These are phyloP conservation scores for Umbilicaria muhlenbergii DNA, from an alignment of 495 filamentous ascomycete species.

Conservation along the genomic window DNA sequence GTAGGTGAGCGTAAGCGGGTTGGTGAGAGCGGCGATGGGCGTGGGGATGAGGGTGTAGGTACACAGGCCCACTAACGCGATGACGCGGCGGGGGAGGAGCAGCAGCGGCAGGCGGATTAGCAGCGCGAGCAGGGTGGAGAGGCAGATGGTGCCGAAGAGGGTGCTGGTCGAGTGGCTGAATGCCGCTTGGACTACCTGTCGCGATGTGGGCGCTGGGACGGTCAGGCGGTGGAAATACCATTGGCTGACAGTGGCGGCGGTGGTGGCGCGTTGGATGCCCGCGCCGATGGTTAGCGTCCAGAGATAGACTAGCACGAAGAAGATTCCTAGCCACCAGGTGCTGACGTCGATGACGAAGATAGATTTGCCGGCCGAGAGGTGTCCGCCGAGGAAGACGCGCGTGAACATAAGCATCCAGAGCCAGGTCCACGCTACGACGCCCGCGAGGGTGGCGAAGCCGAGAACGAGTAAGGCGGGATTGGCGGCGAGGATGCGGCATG, in stretches of 20 bases:
- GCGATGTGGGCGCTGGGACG: constrained; percentile 56
- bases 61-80: constrained; percentile 43
- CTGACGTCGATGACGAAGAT: constrained; percentile 65
- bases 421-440: constrained; percentile 83
- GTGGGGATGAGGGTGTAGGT: constrained; percentile 71
- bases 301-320: constrained; percentile 84
- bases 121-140: constrained; percentile 66
- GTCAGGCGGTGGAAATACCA: constrained; percentile 97
- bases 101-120: constrained; percentile 75
- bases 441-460: constrained; percentile 60
- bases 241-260: constrained; percentile 88
- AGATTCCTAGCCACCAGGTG: constrained; percentile 82
- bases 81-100: constrained; percentile 58
- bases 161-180: constrained; percentile 64
- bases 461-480: constrained; percentile 73
- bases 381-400: constrained; percentile 77
- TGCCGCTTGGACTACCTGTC: constrained; percentile 68
- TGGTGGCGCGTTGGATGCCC: constrained; percentile 77
- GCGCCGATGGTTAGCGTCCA: constrained; percentile 82
- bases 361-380: constrained; percentile 41
- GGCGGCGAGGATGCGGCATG: constrained; percentile 68
- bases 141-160: constrained; percentile 83
- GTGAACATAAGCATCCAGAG: constrained; percentile 95
- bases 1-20: constrained; percentile 83
- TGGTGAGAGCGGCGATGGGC: constrained; percentile 68